Conservation (phyloP, 148 eudicot genomes). For the Amaranthus cruentus region DNA sequence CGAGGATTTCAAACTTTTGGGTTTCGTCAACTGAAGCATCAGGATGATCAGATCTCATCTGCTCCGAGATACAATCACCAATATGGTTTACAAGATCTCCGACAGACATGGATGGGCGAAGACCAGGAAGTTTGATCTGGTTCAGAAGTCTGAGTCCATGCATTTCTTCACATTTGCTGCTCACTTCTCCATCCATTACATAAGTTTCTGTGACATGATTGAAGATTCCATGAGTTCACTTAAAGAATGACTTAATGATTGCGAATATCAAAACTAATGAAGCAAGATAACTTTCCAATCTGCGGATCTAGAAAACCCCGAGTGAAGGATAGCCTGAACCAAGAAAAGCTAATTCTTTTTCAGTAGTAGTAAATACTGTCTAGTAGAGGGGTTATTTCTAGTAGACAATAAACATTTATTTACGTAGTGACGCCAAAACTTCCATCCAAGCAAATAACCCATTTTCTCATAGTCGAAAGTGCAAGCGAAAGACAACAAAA, state of each 20-base stretch:
- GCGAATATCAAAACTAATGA: neutral
- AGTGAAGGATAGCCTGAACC: neutral
- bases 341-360: neutral
- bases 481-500: too few species aligned
- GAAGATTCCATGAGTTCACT: neutral
- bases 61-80: constrained; percentile 66
- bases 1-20: constrained; percentile 48
- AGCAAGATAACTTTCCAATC: neutral
- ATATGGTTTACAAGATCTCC: constrained; percentile 72
- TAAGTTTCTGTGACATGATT: constrained; percentile 24
- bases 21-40: constrained; percentile 37
- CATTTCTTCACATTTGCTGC: constrained; percentile 36
- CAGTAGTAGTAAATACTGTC: too few species aligned
- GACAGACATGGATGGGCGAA: constrained; percentile 72
- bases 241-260: neutral
- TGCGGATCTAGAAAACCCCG: neutral
- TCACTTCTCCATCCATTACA: constrained; percentile 35
- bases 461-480: too few species aligned
- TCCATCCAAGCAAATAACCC: too few species aligned
- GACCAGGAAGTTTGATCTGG: constrained; percentile 56
- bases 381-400: too few species aligned
- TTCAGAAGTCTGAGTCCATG: constrained; percentile 42
- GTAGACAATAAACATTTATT: too few species aligned
- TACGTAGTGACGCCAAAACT: too few species aligned
- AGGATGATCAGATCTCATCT: constrained; percentile 42